A percentile compares a stretch with the other conserved stretches of the same genome.
Evolutionary conservation across 2,329 filamentous ascomycete species (phyloP).

Genomic region (Nemania sp.): DNA sequence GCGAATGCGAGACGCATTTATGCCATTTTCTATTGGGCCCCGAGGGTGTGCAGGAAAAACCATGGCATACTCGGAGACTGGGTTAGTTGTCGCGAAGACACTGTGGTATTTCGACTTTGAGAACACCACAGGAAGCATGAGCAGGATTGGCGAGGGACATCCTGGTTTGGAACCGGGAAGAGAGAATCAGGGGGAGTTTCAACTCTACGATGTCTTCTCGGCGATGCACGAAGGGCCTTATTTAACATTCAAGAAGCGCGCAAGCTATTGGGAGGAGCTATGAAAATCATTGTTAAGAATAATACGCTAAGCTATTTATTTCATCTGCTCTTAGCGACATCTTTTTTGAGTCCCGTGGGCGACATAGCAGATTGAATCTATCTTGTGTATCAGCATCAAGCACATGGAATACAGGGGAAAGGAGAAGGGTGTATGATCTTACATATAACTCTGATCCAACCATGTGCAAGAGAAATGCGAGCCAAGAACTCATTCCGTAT

Average conservation of each 20-base stretch:
- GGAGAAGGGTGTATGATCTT: not conserved
- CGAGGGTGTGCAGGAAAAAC: constrained; percentile 8
- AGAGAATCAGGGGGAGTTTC: not conserved
- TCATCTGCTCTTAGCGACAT: not conserved
- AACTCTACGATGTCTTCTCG: constrained; percentile 6
- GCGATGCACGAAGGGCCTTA: constrained; percentile 10
- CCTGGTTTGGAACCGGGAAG: not conserved
- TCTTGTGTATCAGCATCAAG: not conserved
- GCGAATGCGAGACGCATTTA: constrained; percentile 1
- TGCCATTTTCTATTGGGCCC: not conserved
- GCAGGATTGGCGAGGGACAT: not conserved
- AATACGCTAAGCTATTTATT: too few relatives aligned
- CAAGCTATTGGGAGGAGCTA: not conserved
- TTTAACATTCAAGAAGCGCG: not conserved
- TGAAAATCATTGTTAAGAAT: too few relatives aligned
- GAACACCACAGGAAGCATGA: not conserved
- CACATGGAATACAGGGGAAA: too few relatives aligned
- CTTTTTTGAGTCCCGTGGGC: not conserved
- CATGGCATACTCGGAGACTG: constrained; percentile 11
- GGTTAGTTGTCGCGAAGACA: not conserved
- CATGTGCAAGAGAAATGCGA: not conserved
- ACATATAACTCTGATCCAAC: constrained; percentile 7
- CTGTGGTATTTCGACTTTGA: constrained; percentile 21
- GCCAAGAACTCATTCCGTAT: constrained; percentile 10
- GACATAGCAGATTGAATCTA: not conserved